phyloP scores from a whole-genome alignment of 2,329 filamentous ascomycete species.

The Lojkania enalia region DNA sequence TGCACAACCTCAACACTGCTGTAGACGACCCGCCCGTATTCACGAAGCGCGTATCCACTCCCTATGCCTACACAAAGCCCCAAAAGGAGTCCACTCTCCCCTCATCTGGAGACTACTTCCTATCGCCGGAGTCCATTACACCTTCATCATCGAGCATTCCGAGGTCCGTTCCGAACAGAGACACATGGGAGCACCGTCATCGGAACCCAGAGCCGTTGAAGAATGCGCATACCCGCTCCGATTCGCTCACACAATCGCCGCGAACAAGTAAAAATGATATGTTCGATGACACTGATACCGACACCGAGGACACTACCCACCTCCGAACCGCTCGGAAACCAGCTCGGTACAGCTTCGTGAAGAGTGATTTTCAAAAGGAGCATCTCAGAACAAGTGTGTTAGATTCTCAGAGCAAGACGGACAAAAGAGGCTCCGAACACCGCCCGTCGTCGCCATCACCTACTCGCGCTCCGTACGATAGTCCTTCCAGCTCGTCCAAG shows the following conservation, averaged over 20 bases:
- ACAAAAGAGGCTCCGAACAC: conserved; percentile 21
- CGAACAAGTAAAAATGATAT: conserved; percentile 23
- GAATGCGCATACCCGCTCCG: conserved; percentile 25
- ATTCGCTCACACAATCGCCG: conserved; percentile 25
- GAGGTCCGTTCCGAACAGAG: conserved; percentile 26
- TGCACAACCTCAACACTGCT: conserved; percentile 41
- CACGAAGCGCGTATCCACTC: conserved; percentile 47
- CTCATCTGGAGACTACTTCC: conserved; percentile 47
- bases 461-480: conserved; percentile 18
- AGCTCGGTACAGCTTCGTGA: conserved; percentile 46
- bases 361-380: conserved; percentile 41
- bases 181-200: conserved; percentile 20
- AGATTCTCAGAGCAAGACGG: conserved; percentile 22
- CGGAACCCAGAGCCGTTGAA: conserved; percentile 34
- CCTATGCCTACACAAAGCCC: conserved; percentile 50
- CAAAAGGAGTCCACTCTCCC: conserved; percentile 36
- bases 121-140: conserved; percentile 55
- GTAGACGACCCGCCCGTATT: conserved; percentile 45
- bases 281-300: conserved; percentile 39
- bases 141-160: conserved; percentile 39
- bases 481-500: conserved; percentile 30
- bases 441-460: conserved; percentile 16
- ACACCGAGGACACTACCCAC: conserved; percentile 31
- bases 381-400: conserved; percentile 33
- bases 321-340: conserved; percentile 39